Base-by-base conservation (phyloP, 176 grass and related monocot genomes). In the Dactylis glomerata region DNA sequence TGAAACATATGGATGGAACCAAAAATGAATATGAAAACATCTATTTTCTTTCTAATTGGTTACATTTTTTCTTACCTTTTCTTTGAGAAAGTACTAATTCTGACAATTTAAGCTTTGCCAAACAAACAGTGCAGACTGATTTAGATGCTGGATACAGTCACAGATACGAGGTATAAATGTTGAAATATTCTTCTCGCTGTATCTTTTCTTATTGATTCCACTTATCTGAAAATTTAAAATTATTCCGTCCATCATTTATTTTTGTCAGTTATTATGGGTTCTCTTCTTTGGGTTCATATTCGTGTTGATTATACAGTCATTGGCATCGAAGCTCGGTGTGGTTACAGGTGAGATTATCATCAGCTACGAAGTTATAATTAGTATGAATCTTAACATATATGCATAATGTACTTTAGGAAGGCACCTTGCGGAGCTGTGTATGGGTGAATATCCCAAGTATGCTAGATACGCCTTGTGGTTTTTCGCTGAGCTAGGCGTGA, bases 61-160 rank as follows among this genome's bases (percentile, higher is more conserved):
- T 65, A n/a, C 30, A 1, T 49, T 15, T 56, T 56, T 1, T 55
- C 51, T n/a, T 10, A 8, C 8, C 22, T 30, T 26, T 58, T 56
- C 3, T 31, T 64, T 7, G 59, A 8, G 59, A 2, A 32, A 1
- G 28, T 64, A 31, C 14, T 3, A 17, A 64, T 64, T 33, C 70
- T 15, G 58, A 68, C 55, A 2, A 10, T 30, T 87, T 17, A n/a
- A 69, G 49, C 41, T 20, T 68, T 83, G 63, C 38, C 78, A 30
- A 45, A 32, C 82, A 55, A 61, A 88, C 83, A 97, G 94, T 97
- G 73, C 87, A 92, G 69, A 94, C 92, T 40, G 92, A 89, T 79
- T 79, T 97, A 57, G 88, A 94, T 86, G 90, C 94, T 44, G 94
- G 94, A 59, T 87, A 92, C 58, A 91, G 70, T 89, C 90, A 94